Base-by-base conservation (phyloP, 495 filamentous ascomycete genomes). In the Pseudoneurospora amorphoporcata region DNA sequence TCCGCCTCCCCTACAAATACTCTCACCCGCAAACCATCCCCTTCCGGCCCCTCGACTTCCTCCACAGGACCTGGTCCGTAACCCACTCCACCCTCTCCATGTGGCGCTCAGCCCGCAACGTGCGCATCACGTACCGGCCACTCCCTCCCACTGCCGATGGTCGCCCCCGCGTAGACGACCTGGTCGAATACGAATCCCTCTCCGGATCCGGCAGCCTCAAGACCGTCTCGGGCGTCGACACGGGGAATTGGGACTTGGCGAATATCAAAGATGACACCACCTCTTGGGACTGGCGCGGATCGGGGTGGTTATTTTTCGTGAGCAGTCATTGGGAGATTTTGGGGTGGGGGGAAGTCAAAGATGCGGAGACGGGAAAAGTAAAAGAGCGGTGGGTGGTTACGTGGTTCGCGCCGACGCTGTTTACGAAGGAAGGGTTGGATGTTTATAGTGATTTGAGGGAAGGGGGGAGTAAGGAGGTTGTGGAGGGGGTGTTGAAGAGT, bases 11-110 rank as follows among this genome's bases (percentile, higher is more conserved):
- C n/a, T 84, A 84, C 73, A 83, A 81, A 72, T 83, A 84, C 76
- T 68, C 78, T 73, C 9, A 29, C 4, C 2, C 47, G 4, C 12
- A 43, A 69, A 10, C 61, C 19, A 85, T 85, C 81, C 76, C 74
- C n/a, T 73, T 86, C 0, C 90, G 90, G 10, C 77, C 86, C 29
- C 84, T 88, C 70, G 75, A 81, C 53, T 93, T 86, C 83, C 87
- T 95, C 69, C 76, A 80, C 42, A 85, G 90, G 35, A 91, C 89
- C 70, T 94, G 92, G 92, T 83, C 88, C 77, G 90, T 94, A 32
- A 91, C 90, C 17, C 89, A 92, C 83, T 91, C 90, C 12, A 94
- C 90, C 40, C 88, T 95, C 3, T 86, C 88, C 29, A 91, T 94
- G 86, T 94, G 92, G 92, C 84, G 85, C 70, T 82, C 82, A 39